phyloP scores from a whole-genome alignment of 441 rosid genomes.

The Populus trichocarpa region DNA sequence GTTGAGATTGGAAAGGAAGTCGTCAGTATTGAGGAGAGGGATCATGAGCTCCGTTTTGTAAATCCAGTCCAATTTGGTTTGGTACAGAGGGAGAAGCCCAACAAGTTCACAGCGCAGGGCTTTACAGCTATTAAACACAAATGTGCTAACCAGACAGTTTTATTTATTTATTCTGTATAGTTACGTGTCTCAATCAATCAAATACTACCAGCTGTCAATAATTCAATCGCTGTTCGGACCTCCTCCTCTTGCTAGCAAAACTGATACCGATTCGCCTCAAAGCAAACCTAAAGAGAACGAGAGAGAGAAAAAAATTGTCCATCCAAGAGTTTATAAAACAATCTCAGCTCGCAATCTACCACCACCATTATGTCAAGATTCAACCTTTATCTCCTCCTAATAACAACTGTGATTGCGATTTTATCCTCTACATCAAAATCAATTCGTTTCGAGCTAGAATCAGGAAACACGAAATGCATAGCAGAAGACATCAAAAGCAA shows the following conservation, averaged over 20 bases:
- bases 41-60: too few species aligned
- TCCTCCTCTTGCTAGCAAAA: not conserved
- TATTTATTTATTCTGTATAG: not conserved
- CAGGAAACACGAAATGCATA: constrained; percentile 75
- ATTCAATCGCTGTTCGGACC: not conserved
- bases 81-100: not conserved
- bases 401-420: constrained; percentile 19
- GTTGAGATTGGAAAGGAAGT: too few species aligned
- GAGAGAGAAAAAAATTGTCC: not conserved
- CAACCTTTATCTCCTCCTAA: not conserved
- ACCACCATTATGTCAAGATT: constrained; percentile 1
- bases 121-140: not conserved
- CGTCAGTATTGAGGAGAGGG: too few species aligned
- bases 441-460: constrained; percentile 60
- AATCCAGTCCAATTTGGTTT: not conserved
- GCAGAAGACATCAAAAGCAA: constrained; percentile 69
- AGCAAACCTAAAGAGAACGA: not conserved
- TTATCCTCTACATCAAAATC: constrained; percentile 42
- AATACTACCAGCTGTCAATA: constrained; percentile 27
- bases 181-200: constrained; percentile 26
- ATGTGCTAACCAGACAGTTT: not conserved
- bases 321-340: too few species aligned
- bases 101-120: not conserved
- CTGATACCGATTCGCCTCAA: not conserved
- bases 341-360: not conserved